Percentiles rank a stretch among this genome's conserved stretches.
Conservation (phyloP, 768 basidiomycete genomes). For the Sporobolomyces roseus region DNA sequence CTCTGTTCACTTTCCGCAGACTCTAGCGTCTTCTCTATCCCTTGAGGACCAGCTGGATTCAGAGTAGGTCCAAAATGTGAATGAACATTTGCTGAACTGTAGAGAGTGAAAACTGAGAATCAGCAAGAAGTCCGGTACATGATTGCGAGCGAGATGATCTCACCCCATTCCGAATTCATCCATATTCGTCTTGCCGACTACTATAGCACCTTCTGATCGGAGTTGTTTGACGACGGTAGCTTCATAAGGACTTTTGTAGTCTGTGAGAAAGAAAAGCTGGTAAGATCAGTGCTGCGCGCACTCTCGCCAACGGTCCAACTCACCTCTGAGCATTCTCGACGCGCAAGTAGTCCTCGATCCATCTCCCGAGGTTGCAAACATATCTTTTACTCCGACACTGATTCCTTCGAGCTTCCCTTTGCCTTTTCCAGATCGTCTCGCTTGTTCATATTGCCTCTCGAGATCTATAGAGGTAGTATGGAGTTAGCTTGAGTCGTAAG, state of each 20-base stretch:
- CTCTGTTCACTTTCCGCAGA: slow-evolving; percentile 27
- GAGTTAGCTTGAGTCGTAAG: not conserved
- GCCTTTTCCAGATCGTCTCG: not conserved
- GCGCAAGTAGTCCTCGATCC: slow-evolving; percentile 23
- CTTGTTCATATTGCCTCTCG: not conserved
- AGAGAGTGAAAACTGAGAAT: not conserved
- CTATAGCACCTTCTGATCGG: slow-evolving; percentile 60
- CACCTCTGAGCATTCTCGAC: slow-evolving; percentile 25
- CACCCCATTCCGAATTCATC: slow-evolving; percentile 99
- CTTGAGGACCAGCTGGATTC: slow-evolving; percentile 57
- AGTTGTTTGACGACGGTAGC: slow-evolving; percentile 75
- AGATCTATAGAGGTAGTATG: not conserved
- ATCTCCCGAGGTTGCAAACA: slow-evolving; percentile 31
- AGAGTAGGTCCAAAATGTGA: slow-evolving; percentile 70
- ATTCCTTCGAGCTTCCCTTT: slow-evolving; percentile 6
- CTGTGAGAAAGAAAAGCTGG: too few relatives aligned
- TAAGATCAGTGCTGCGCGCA: too few relatives aligned
- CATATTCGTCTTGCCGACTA: slow-evolving; percentile 87
- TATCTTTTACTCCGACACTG: slow-evolving; percentile 33
- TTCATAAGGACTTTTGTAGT: slow-evolving; percentile 73
- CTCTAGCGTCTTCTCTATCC: slow-evolving; percentile 25
- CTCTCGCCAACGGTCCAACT: not conserved
- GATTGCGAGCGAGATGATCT: slow-evolving; percentile 38
- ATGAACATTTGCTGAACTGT: slow-evolving; percentile 71
- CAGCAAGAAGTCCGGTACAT: not conserved